These are phyloP conservation scores for Terfezia claveryi DNA, from an alignment of 495 filamentous ascomycete species.

Conservation along the genomic window DNA sequence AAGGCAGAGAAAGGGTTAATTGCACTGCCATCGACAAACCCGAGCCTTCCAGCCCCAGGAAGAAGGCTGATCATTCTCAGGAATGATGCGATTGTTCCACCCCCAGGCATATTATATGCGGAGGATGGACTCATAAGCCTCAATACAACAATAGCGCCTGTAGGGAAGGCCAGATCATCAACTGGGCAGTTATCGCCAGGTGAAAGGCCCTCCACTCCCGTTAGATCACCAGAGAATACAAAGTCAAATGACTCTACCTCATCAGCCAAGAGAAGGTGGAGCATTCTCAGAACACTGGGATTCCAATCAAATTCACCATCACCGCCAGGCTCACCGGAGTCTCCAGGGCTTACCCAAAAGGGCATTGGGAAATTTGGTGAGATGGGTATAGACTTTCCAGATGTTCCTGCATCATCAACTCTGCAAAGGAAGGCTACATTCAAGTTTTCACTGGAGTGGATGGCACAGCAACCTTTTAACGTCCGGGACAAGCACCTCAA, in stretches of 20 bases:
- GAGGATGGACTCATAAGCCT: neutral
- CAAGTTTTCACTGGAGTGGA: conserved; percentile 61
- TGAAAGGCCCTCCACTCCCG: conserved; percentile 21
- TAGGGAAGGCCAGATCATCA: neutral
- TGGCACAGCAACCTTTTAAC: conserved; percentile 32
- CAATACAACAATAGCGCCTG: conserved; percentile 15
- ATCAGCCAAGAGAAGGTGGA: conserved; percentile 40
- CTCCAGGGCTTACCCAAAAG: neutral
- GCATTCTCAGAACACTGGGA: conserved; percentile 31
- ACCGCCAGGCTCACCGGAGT: conserved; percentile 9
- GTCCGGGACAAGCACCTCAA: conserved; percentile 40
- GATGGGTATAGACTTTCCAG: neutral
- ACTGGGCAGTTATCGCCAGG: conserved; percentile 9
- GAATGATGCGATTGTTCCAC: conserved; percentile 44
- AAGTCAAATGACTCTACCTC: conserved; percentile 5
- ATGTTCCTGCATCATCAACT: conserved; percentile 20
- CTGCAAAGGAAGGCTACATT: conserved; percentile 45
- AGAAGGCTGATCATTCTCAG: conserved; percentile 80
- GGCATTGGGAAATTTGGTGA: neutral
- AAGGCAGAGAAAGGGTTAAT: conserved; percentile 32
- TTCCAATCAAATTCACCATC: conserved; percentile 23
- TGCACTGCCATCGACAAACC: conserved; percentile 49
- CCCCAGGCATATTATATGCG: conserved; percentile 23
- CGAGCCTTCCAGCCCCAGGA: conserved; percentile 74
- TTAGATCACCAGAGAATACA: conserved; percentile 1